Conservation (phyloP, 2,329 filamentous ascomycete genomes). For the Neurospora sp. region DNA sequence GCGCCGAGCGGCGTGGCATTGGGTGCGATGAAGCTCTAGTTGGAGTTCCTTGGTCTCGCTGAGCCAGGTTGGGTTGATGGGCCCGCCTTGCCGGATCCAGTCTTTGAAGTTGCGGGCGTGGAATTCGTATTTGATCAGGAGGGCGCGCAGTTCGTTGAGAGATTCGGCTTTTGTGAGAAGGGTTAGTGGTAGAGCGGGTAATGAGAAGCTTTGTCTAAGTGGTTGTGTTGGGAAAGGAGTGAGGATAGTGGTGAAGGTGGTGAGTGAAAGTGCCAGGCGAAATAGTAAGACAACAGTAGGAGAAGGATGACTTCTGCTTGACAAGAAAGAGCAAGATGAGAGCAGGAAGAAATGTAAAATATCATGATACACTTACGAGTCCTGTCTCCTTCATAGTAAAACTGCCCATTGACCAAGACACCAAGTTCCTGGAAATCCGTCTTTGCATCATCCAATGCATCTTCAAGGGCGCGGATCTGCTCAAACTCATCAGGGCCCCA, state of each 20-base stretch:
- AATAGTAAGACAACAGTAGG: not conserved
- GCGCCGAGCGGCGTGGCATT: conserved; percentile 46
- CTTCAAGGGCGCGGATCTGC: conserved; percentile 44
- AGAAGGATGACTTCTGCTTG: not conserved
- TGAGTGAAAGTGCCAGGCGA: not conserved
- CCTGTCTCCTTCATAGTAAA: conserved; percentile 48
- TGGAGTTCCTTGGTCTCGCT: conserved; percentile 40
- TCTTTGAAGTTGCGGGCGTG: conserved; percentile 42
- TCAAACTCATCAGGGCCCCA: conserved; percentile 52
- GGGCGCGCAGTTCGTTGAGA: conserved; percentile 36
- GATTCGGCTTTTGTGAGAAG: conserved; percentile 33
- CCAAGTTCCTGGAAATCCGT: conserved; percentile 50
- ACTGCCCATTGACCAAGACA: conserved; percentile 42
- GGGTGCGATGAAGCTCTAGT: conserved; percentile 43
- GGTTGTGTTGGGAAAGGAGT: not conserved
- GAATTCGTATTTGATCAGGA: conserved; percentile 35
- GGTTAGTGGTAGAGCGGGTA: not conserved
- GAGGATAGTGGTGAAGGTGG: not conserved
- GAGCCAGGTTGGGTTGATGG: conserved; percentile 46
- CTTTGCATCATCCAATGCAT: conserved; percentile 47
- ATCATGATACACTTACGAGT: conserved; percentile 31
- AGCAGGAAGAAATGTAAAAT: not conserved
- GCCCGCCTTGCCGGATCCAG: conserved; percentile 44
- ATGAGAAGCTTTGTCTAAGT: not conserved
- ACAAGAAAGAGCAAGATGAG: not conserved